Base-by-base conservation (phyloP, 2,329 filamentous ascomycete species). In the Botryotinia globosa region DNA sequence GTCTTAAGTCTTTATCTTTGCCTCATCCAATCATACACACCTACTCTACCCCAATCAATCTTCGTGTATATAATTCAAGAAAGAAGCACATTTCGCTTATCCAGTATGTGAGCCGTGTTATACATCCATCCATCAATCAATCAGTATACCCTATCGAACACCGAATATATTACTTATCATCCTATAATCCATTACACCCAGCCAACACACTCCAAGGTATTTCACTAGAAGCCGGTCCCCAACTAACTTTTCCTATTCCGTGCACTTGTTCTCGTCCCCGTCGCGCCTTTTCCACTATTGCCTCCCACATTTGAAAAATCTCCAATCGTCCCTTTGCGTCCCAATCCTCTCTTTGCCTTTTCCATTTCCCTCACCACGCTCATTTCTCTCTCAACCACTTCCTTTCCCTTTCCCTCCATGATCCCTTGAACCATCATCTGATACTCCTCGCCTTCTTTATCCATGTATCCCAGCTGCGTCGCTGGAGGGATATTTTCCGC, bases 381-480 rank as follows among this genome's bases (percentile, higher is more conserved):
- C 66, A 56, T 59, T 51, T 59, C 66, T 29, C 54, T 69, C 65
- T 75, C 39, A 51, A 69, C 39, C 51, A 59, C 59, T 37, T 75
- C 73, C 71, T 75, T 68, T 69, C 74, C 78, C 66, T 80, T 77
- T 1, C 80, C 80, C 42, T 73, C 75, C 78, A 81, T 79, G 54
- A 77, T 77, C 22, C 80, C 80, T 74, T 78, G 76, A 3, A 80
- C 75, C 25, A 74, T 72, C 59, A 79, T 75, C 39, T 76, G 75
- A 34, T 78, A 76, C 39, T 77, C 78, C 12, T 76, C 76, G 39
- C 77, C 78, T 34, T 80, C 80, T 6, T 76, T 75, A 74, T 81
- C 80, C n/a, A 78, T 75, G 56, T 81, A 81, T 45, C 77, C 75
- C 34, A 81, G 29, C 63, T 81, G 80, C 20, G 79, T 81, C 34